Evolutionary conservation across 331 rosid genomes (phyloP).

Genomic region (Pyrus hybrid): DNA sequence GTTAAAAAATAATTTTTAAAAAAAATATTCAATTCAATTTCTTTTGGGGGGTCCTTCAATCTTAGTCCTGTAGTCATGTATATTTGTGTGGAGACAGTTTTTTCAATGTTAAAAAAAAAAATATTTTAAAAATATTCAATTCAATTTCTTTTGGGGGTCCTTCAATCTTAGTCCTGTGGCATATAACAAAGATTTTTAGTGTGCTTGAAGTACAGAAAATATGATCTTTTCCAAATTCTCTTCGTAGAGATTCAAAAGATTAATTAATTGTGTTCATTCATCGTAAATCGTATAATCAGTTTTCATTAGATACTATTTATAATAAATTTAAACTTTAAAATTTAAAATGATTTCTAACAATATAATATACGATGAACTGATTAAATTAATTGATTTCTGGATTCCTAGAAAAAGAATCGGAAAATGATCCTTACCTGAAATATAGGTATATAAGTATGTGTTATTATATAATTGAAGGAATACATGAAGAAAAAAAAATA

Average conservation of each 20-base stretch:
- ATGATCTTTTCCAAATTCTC: fast-evolving
- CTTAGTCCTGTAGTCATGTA: not conserved
- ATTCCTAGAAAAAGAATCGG: too few relatives aligned
- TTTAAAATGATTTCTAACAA: fast-evolving
- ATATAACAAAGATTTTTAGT: too few relatives aligned
- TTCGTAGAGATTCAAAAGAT: fast-evolving
- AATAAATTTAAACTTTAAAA: too few relatives aligned
- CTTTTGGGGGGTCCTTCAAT: not conserved
- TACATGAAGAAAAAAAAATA: too few relatives aligned
- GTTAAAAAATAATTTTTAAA: not conserved
- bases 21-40: not conserved
- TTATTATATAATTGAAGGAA: too few relatives aligned
- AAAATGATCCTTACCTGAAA: fast-evolving
- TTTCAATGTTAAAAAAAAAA: not conserved
- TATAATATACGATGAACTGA: fast-evolving
- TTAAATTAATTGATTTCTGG: fast-evolving
- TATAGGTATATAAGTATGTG: too few relatives aligned
- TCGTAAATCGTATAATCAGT: fast-evolving
- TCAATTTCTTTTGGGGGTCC: not conserved
- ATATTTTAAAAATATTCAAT: not conserved
- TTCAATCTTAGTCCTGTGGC: not conserved
- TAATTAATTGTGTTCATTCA: too few relatives aligned
- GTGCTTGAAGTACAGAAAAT: too few relatives aligned
- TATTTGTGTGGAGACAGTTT: constrained; percentile 1
- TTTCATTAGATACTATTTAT: fast-evolving